Base-by-base conservation (phyloP, 192 early-diverging fungal genomes). In the Coemansia sp. region DNA sequence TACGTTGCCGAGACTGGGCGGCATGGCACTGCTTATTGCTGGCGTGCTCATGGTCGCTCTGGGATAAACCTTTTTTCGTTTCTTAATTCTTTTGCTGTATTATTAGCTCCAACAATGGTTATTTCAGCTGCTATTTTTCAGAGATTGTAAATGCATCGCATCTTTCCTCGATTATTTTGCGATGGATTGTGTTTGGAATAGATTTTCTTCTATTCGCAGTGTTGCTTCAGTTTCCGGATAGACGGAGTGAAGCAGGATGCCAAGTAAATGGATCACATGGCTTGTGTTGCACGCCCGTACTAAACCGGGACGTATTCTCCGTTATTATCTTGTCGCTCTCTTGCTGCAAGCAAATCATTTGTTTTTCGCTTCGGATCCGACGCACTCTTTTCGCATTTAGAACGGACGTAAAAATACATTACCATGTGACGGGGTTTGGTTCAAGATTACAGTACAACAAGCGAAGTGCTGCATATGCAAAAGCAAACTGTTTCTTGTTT, bases 11-110 rank as follows among this genome's bases (percentile, higher is more conserved):
- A 58, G 79, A 3, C 43, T 75, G 1, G 2, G 52, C 4, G 79
- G 79, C 21, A 72, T 70, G 10, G 47, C 59, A 25, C 57, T 82
- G 35, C 23, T 82, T 29, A 65, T 82, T 57, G 79, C 73, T 14
- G 79, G 79, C 25, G 73, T 82, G n/a, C 73, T 82, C 5, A 75
- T 81, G 78, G 78, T 81, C 15, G 72, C 78, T 3, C 66, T 81
- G 22, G 72, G 68, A 11, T 80, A 69, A 62, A 65, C 23, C 2
- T 11, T 6, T 22, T 6, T 35, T n/a, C 11, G n/a, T 66, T 56
- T 38, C 14, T 27, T 10, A 2, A 35, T 12, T 39, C 35, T 2
- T 12, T 17, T 27, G n/a, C n/a, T 37, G 5, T 68, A 25, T 38
- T 25, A 37, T 59, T 32, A 25, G 17, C 43, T 15, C 41, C 37